Conservation (phyloP, 129 eudicot species). For the Calendula officinalis region DNA sequence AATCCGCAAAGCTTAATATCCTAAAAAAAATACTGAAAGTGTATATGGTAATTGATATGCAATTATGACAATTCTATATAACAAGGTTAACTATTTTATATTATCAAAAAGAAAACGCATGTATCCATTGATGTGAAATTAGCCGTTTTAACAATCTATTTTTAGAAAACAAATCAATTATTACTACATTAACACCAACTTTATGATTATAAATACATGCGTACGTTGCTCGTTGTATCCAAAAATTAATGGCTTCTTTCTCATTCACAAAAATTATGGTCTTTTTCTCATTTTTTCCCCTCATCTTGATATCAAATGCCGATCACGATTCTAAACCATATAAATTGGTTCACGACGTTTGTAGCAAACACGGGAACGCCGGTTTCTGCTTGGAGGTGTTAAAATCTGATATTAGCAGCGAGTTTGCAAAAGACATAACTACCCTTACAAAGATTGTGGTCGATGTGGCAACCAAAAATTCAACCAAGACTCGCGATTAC, state of each 20-base stretch:
- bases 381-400: constrained; percentile 18
- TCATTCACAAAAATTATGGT: constrained; percentile 10
- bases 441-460: constrained; percentile 20
- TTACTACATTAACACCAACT: too few relatives aligned
- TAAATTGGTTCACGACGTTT: constrained; percentile 18
- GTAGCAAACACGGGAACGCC: background rate
- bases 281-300: background rate
- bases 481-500: constrained; percentile 13
- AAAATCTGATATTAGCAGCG: constrained; percentile 13
- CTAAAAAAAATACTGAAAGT: too few relatives aligned
- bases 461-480: constrained; percentile 1
- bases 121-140: too few relatives aligned
- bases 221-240: too few relatives aligned
- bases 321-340: background rate
- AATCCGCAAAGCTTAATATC: too few relatives aligned
- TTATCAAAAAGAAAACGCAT: too few relatives aligned
- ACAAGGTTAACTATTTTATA: too few relatives aligned
- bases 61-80: too few relatives aligned
- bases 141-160: too few relatives aligned
- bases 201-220: too few relatives aligned
- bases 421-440: constrained; percentile 2
- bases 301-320: constrained; percentile 5
- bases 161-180: too few relatives aligned
- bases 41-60: too few relatives aligned
- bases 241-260: constrained; percentile 8